Percentiles rank a stretch among this genome's conserved stretches.
These are phyloP conservation scores for Cucurbitaria berberidis DNA, from an alignment of 2,329 filamentous ascomycete genomes.

Conservation along the genomic window DNA sequence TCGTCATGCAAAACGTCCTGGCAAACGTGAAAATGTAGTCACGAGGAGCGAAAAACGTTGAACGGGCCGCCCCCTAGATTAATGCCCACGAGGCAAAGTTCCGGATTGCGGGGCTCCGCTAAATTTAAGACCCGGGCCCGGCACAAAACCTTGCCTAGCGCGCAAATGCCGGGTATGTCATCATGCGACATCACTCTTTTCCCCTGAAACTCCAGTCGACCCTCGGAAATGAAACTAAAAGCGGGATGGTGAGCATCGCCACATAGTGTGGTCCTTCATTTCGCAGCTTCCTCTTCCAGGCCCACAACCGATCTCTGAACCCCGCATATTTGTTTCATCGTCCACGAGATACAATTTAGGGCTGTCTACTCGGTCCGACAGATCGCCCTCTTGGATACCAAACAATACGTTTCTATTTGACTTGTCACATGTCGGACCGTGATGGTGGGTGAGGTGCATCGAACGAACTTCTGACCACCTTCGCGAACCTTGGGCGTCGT, in stretches of 20 bases:
- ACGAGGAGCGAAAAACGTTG: conserved; percentile 10
- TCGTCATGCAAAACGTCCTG: background rate
- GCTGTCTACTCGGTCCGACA: conserved; percentile 11
- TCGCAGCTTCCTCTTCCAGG: conserved; percentile 13
- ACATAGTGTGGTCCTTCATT: background rate
- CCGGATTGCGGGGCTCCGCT: conserved; percentile 7
- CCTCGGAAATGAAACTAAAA: conserved; percentile 2
- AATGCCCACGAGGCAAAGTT: conserved; percentile 1
- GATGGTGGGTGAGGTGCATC: too few relatives aligned
- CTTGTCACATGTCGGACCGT: conserved; percentile 4
- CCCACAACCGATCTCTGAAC: conserved; percentile 5
- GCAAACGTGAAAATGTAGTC: background rate
- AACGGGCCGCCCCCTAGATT: conserved; percentile 14
- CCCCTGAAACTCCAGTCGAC: conserved; percentile 9
- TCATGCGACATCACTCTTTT: conserved; percentile 16
- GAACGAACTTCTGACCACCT: conserved; percentile 2
- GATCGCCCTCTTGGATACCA: background rate
- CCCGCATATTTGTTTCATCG: conserved; percentile 9
- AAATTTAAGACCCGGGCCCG: background rate
- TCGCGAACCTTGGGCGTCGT: background rate
- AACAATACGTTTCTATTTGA: background rate
- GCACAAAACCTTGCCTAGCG: background rate
- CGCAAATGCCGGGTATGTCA: background rate
- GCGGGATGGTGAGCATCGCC: background rate
- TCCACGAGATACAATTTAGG: conserved; percentile 15